A percentile compares a stretch with the other conserved stretches of the same genome.
Evolutionary conservation across 1,284 basidiomycete genomes (phyloP).

Genomic region (Singerocomus inundabilis): DNA sequence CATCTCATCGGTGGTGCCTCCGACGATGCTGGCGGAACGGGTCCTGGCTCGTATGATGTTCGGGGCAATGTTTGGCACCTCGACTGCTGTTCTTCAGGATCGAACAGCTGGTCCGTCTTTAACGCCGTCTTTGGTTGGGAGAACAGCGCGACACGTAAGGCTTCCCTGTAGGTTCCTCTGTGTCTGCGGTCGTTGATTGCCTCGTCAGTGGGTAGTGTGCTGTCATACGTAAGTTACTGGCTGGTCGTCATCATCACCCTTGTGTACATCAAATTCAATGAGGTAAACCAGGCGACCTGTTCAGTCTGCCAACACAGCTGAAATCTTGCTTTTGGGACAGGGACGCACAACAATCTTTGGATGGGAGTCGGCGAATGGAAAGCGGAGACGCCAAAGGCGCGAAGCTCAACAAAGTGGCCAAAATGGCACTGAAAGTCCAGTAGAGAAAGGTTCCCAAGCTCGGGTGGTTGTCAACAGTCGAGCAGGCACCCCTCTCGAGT

Average conservation of each 20-base stretch:
- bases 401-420: slow-evolving; percentile 14
- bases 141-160: slow-evolving; percentile 60
- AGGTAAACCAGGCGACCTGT: slow-evolving; percentile 36
- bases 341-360: slow-evolving; percentile 46
- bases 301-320: background rate
- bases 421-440: background rate
- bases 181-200: background rate
- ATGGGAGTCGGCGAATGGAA: slow-evolving; percentile 42
- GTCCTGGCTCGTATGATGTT: slow-evolving; percentile 80
- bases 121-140: slow-evolving; percentile 75
- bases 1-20: slow-evolving; percentile 70
- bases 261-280: slow-evolving; percentile 67
- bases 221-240: slow-evolving; percentile 83
- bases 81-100: slow-evolving; percentile 76
- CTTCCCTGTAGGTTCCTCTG: background rate
- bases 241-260: slow-evolving; percentile 63
- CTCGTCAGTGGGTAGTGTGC: slow-evolving; percentile 57
- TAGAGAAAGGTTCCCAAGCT: slow-evolving; percentile 8
- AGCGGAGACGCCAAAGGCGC: slow-evolving; percentile 26
- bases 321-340: slow-evolving; percentile 20
- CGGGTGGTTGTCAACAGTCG: background rate
- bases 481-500: background rate
- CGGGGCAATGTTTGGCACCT: slow-evolving; percentile 86
- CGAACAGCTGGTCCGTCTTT: slow-evolving; percentile 73
- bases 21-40: slow-evolving; percentile 75